Percentiles rank a stretch among this genome's conserved stretches.
Conservation (phyloP, 2,329 filamentous ascomycete genomes). For the Falciphora oryzae region DNA sequence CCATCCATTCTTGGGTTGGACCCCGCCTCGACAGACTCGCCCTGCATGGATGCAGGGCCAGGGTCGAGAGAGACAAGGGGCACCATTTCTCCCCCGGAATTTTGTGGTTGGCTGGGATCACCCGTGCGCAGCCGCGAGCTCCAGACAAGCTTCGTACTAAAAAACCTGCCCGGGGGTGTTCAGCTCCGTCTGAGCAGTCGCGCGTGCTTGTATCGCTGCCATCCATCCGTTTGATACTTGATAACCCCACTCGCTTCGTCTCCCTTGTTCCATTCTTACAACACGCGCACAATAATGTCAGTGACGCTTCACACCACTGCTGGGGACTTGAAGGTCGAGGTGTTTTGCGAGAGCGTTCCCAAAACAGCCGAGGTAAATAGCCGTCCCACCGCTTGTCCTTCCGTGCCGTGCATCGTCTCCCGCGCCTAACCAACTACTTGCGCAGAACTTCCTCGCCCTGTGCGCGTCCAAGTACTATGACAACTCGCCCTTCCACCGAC, state of each 20-base stretch:
- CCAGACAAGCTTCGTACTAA: not conserved
- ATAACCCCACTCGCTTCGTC: not conserved
- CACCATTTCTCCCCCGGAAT: not conserved
- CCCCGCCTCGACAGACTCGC: no score
- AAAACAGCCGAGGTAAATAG: slow-evolving; percentile 73
- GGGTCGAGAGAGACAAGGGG: not conserved
- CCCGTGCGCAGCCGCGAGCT: not conserved
- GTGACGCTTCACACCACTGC: slow-evolving; percentile 78
- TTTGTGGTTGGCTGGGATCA: not conserved
- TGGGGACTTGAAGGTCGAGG: slow-evolving; percentile 88
- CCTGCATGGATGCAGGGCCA: not conserved
- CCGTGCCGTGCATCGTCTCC: slow-evolving; percentile 6
- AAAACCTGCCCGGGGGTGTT: not conserved
- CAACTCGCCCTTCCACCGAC: slow-evolving; percentile 69
- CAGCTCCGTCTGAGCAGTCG: not conserved
- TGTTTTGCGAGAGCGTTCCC: slow-evolving; percentile 93
- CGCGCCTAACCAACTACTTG: not conserved
- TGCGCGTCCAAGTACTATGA: slow-evolving; percentile 76
- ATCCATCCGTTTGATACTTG: not conserved
- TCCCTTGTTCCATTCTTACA: not conserved
- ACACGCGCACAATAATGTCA: slow-evolving; percentile 41
- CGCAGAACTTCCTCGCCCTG: slow-evolving; percentile 81
- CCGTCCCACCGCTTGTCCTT: not conserved
- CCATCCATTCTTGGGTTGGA: not conserved
- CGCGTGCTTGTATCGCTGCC: no score